These are phyloP conservation scores for Aureobasidium melanogenum DNA, from an alignment of 2,329 filamentous ascomycete species.

Conservation along the genomic window DNA sequence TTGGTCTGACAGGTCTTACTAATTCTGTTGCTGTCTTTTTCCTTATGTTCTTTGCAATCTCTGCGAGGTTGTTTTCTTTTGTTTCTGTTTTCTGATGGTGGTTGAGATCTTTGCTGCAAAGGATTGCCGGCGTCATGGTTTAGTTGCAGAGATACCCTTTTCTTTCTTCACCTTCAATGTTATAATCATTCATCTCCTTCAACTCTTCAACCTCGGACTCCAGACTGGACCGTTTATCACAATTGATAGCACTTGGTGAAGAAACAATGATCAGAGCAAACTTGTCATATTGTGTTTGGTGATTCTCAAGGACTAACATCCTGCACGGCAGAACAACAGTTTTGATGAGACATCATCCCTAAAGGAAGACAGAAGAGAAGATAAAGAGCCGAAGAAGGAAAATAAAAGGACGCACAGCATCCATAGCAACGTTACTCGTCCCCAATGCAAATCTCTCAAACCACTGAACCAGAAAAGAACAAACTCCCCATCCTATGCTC, in stretches of 20 bases:
- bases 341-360: constrained; percentile 1
- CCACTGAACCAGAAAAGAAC: neutral
- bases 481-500: neutral
- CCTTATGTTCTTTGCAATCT: neutral
- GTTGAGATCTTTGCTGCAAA: neutral
- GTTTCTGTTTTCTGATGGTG: neutral
- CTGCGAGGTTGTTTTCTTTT: neutral
- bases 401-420: neutral
- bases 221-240: neutral
- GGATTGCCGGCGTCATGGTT: neutral
- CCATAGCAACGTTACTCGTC: neutral
- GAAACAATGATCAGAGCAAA: neutral
- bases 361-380: neutral
- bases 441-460: neutral
- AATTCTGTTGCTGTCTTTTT: neutral
- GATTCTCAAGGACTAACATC: neutral
- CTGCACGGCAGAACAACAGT: neutral
- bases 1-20: neutral
- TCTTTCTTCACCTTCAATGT: neutral
- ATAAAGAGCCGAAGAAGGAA: neutral
- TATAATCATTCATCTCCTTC: neutral
- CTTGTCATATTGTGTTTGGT: neutral
- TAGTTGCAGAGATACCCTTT: neutral
- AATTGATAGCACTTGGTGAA: neutral
- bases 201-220: too few species aligned